Percentiles rank a stretch among this genome's conserved stretches.
These are phyloP conservation scores for Yamadazyma endophytica DNA, from an alignment of 805 yeast species.

Conservation along the genomic window DNA sequence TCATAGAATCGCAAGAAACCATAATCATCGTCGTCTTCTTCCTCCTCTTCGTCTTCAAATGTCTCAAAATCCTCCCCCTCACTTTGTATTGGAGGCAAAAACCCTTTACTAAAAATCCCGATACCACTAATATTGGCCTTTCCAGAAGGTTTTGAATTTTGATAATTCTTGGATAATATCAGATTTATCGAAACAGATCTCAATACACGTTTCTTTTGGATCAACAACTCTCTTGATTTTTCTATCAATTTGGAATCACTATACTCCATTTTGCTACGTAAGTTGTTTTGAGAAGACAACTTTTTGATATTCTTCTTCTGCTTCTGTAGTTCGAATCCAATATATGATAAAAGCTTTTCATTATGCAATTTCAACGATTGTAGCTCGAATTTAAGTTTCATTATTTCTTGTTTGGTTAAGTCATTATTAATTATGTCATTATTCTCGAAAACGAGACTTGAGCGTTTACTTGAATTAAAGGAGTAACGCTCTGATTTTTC, in stretches of 20 bases:
- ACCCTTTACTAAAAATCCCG: constrained; percentile 13
- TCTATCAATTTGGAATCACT: constrained; percentile 52
- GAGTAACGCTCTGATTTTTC: constrained; percentile 2
- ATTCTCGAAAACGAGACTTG: constrained; percentile 6
- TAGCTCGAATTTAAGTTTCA: constrained; percentile 49
- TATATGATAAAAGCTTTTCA: constrained; percentile 53
- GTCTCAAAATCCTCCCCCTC: constrained; percentile 15
- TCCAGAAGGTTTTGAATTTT: too few species aligned
- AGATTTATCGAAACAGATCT: constrained; percentile 34
- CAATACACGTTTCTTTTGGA: constrained; percentile 39
- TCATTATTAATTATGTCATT: constrained; percentile 5
- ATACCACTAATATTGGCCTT: constrained; percentile 5
- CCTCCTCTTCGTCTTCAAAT: constrained; percentile 1
- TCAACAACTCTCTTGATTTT: constrained; percentile 43
- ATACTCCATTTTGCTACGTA: constrained; percentile 34
- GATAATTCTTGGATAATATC: constrained; percentile 16
- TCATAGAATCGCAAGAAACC: constrained; percentile 26
- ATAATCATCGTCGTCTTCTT: constrained; percentile 24
- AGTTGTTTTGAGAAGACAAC: constrained; percentile 33
- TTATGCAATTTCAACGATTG: constrained; percentile 52
- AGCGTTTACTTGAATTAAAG: constrained; percentile 5
- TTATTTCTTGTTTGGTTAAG: constrained; percentile 31
- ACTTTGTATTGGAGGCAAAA: constrained; percentile 8
- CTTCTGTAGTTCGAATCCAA: constrained; percentile 53
- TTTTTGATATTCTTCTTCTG: constrained; percentile 39